Percentiles rank a stretch among this genome's conserved stretches.
Conservation (phyloP, 192 early-diverging fungal species). For the Dispira parvispora region DNA sequence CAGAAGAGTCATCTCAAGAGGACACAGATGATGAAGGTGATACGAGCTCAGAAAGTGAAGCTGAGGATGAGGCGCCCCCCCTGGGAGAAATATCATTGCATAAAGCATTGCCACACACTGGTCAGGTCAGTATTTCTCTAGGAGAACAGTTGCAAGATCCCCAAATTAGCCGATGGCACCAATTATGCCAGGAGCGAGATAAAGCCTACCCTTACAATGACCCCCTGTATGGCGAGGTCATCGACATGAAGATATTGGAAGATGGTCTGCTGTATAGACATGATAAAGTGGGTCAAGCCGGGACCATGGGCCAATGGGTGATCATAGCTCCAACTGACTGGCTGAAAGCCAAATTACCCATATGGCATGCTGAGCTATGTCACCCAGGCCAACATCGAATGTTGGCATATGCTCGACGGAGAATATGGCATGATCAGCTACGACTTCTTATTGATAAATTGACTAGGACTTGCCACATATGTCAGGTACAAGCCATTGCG, state of each 20-base stretch:
- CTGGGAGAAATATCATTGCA: background rate
- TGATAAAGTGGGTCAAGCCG: background rate
- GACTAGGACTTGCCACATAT: background rate
- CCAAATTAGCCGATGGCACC: background rate
- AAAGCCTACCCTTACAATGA: background rate
- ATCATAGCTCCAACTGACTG: background rate
- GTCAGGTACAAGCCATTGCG: constrained; percentile 12
- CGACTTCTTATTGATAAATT: background rate
- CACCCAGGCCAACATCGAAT: background rate
- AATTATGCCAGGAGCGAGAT: background rate
- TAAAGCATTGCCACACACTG: background rate
- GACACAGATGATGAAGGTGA: background rate
- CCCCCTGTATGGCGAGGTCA: background rate
- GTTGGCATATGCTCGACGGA: background rate
- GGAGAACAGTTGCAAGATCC: background rate
- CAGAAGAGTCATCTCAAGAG: background rate
- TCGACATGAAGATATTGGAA: background rate
- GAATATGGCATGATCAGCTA: background rate
- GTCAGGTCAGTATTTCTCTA: background rate
- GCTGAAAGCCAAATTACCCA: background rate
- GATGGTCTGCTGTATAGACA: background rate
- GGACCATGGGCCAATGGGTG: constrained; percentile 1
- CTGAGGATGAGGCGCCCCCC: background rate
- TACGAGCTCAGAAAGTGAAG: background rate
- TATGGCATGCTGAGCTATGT: background rate